A percentile compares a stretch with the other conserved stretches of the same genome.
These are phyloP conservation scores for Claviceps fusiformis DNA, from an alignment of 2,329 filamentous ascomycete species.

Conservation along the genomic window DNA sequence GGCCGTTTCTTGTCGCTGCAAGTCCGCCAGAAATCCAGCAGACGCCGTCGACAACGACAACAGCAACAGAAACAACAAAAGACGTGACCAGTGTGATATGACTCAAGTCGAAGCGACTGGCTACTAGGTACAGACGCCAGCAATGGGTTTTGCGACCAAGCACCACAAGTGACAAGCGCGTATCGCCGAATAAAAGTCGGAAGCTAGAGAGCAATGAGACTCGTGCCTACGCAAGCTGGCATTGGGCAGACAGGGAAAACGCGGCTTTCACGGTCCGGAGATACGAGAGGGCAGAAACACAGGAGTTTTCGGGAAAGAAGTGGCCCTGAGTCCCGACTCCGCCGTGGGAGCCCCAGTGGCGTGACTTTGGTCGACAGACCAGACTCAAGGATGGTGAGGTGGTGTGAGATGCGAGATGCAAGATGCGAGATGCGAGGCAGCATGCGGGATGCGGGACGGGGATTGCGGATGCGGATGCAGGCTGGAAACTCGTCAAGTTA, in stretches of 20 bases:
- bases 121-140: not conserved
- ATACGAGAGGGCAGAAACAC: not conserved
- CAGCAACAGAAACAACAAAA: no score
- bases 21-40: not conserved
- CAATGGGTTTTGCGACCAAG: not conserved
- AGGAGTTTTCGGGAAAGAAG: not conserved
- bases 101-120: not conserved
- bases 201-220: not conserved
- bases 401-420: not conserved
- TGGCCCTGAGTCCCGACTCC: not conserved
- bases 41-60: not conserved
- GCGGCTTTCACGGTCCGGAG: not conserved
- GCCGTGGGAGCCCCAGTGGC: slow-evolving; percentile 1
- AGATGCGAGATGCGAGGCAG: not conserved
- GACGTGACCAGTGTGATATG: not conserved
- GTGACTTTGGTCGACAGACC: slow-evolving; percentile 1
- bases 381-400: not conserved
- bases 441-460: not conserved
- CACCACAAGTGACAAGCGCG: not conserved
- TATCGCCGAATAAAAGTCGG: not conserved
- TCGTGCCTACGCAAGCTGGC: not conserved
- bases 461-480: not conserved
- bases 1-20: not conserved
- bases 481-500: not conserved
- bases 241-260: not conserved